A percentile compares a stretch with the other conserved stretches of the same genome.
These are phyloP conservation scores for Russula earlei DNA, from an alignment of 768 basidiomycete genomes.

Conservation along the genomic window DNA sequence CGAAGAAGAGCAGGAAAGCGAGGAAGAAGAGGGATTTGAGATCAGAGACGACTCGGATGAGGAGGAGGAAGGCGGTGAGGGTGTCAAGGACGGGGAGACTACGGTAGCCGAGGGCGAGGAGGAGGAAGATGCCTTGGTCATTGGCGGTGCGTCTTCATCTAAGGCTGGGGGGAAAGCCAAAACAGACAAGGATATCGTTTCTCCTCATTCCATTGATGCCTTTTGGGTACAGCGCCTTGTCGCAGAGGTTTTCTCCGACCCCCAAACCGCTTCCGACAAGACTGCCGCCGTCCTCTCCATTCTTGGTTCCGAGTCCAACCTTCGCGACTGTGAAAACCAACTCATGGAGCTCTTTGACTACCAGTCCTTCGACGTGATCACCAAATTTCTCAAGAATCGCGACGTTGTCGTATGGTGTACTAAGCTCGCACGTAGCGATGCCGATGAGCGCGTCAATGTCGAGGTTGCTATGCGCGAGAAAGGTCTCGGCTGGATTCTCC, in stretches of 20 bases:
- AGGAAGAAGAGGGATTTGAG: constrained; percentile 84
- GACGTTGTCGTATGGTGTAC: constrained; percentile 98
- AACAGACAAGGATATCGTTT: constrained; percentile 68
- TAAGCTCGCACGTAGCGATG: constrained; percentile 81
- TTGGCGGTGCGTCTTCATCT: constrained; percentile 57
- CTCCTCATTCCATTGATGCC: constrained; percentile 86
- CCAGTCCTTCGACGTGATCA: constrained; percentile 81
- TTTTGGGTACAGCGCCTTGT: constrained; percentile 99
- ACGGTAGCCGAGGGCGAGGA: constrained; percentile 42
- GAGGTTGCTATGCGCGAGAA: constrained; percentile 99
- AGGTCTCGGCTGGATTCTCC: constrained; percentile 90
- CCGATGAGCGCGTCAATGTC: constrained; percentile 82
- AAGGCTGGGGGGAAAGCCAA: constrained; percentile 38
- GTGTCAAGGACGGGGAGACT: constrained; percentile 36
- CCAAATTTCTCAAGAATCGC: constrained; percentile 87
- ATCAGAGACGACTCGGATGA: constrained; percentile 75
- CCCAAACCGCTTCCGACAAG: constrained; percentile 89
- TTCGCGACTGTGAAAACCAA: constrained; percentile 91
- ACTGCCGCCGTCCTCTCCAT: constrained; percentile 75
- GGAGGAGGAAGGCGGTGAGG: constrained; percentile 52
- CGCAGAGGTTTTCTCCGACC: constrained; percentile 84
- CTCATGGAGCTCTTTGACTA: constrained; percentile 97
- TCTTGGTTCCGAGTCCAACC: constrained; percentile 76
- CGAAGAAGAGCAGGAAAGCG: constrained; percentile 91
- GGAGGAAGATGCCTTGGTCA: constrained; percentile 63